phyloP scores from a whole-genome alignment of 1,139 yeast species.

The Blastobotrys ciferrii region DNA sequence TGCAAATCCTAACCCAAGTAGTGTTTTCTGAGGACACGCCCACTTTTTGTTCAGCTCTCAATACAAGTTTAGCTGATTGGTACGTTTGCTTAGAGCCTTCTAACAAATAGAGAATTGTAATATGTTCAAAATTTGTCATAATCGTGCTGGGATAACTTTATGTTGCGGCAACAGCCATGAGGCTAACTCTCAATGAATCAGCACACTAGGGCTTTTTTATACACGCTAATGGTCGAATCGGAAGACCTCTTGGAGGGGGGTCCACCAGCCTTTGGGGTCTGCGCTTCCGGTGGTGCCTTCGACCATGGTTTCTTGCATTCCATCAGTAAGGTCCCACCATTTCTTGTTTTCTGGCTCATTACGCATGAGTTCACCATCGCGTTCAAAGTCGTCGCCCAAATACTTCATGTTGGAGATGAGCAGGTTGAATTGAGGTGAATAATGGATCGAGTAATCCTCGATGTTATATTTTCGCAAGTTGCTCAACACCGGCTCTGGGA shows the following conservation, averaged over 20 bases:
- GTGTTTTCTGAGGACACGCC: no score
- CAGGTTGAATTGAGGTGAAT: constrained; percentile 34
- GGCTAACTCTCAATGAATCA: no score
- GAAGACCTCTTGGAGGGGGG: constrained; percentile 39
- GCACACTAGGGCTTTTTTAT: no score
- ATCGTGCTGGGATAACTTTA: no score
- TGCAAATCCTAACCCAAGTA: no score
- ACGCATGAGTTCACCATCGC: constrained; percentile 37
- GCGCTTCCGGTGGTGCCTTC: constrained; percentile 40
- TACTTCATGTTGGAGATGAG: constrained; percentile 40
- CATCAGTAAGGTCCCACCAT: constrained; percentile 43
- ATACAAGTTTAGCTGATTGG: no score
- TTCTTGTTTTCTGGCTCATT: constrained; percentile 39
- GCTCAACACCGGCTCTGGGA: constrained; percentile 35
- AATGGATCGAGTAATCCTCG: constrained; percentile 43
- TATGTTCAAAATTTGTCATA: no score
- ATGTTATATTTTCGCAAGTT: constrained; percentile 38
- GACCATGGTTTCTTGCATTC: constrained; percentile 40
- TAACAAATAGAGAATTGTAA: no score
- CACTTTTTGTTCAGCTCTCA: no score
- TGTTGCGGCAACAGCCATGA: no score
- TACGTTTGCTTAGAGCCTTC: no score
- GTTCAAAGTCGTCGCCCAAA: constrained; percentile 39
- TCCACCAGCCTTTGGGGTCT: constrained; percentile 44
- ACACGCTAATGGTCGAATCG: constrained; percentile 29